phyloP scores from a whole-genome alignment of 805 yeast species.

The Zygosaccharomyces lentus region DNA sequence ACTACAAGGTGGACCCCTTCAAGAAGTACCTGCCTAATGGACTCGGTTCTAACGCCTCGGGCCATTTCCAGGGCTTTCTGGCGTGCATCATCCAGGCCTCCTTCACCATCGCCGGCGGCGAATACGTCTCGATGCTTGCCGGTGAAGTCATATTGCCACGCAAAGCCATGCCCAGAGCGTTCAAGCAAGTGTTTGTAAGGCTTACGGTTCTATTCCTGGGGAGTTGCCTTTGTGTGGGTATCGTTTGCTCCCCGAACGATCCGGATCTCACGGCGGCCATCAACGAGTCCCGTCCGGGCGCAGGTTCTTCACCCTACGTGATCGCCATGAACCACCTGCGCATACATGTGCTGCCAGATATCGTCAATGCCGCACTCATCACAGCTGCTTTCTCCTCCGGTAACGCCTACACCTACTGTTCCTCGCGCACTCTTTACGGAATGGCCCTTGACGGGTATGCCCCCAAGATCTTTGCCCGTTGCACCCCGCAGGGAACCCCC shows the following conservation, averaged over 20 bases:
- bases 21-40: slow-evolving; percentile 54
- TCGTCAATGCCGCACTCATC: slow-evolving; percentile 73
- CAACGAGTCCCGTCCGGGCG: slow-evolving; percentile 63
- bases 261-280: slow-evolving; percentile 55
- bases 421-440: slow-evolving; percentile 65
- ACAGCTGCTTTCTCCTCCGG: slow-evolving; percentile 81
- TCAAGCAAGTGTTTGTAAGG: slow-evolving; percentile 67
- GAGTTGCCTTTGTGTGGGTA: slow-evolving; percentile 75
- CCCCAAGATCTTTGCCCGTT: slow-evolving; percentile 58
- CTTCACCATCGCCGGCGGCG: slow-evolving; percentile 84
- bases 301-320: slow-evolving; percentile 76
- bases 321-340: slow-evolving; percentile 72
- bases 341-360: slow-evolving; percentile 63
- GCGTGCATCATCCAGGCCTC: slow-evolving; percentile 66
- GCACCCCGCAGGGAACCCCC: slow-evolving; percentile 69
- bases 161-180: slow-evolving; percentile 69
- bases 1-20: slow-evolving; percentile 53
- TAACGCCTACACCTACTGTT: slow-evolving; percentile 71
- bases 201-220: slow-evolving; percentile 63
- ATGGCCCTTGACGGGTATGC: slow-evolving; percentile 70
- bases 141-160: slow-evolving; percentile 76
- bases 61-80: slow-evolving; percentile 68
- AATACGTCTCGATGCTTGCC: slow-evolving; percentile 78
- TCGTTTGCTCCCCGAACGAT: slow-evolving; percentile 68
- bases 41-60: slow-evolving; percentile 31